Conservation (phyloP, 73 alveolate genomes). For the Uronychia binucleata region DNA sequence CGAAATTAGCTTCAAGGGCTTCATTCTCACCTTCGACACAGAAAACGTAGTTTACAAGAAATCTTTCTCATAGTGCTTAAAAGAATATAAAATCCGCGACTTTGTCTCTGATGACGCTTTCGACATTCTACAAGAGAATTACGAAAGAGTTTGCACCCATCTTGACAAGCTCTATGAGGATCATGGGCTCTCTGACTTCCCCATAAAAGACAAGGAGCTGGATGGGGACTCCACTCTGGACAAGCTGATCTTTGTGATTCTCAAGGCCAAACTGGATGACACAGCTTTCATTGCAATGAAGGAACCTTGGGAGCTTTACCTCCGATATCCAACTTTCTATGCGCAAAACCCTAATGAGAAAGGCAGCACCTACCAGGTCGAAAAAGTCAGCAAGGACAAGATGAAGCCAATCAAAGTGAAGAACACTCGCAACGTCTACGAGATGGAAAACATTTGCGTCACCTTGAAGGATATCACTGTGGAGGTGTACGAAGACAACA, state of each 20-base stretch:
- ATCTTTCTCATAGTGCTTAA: not conserved
- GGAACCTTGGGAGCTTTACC: constrained; percentile 31
- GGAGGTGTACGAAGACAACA: not conserved
- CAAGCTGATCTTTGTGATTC: constrained; percentile 12
- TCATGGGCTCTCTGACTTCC: constrained; percentile 5
- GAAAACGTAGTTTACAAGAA: constrained; percentile 7
- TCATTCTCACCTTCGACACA: constrained; percentile 16
- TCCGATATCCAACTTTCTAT: constrained; percentile 36
- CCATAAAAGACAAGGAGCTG: not conserved
- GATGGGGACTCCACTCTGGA: not conserved
- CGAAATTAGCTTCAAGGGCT: not conserved
- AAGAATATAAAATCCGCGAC: not conserved
- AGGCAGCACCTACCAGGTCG: not conserved
- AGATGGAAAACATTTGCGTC: constrained; percentile 32
- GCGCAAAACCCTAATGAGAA: constrained; percentile 37
- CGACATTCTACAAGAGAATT: constrained; percentile 8
- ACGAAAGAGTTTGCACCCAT: not conserved
- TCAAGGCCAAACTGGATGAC: constrained; percentile 17
- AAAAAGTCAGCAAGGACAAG: not conserved
- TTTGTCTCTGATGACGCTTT: constrained; percentile 13
- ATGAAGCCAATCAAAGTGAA: not conserved
- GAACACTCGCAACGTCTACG: not conserved
- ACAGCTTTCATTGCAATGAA: constrained; percentile 12
- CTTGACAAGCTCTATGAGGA: not conserved
- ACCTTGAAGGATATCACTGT: constrained; percentile 32